phyloP scores from a whole-genome alignment of 148 eudicot genomes.

The Rheum nobile region DNA sequence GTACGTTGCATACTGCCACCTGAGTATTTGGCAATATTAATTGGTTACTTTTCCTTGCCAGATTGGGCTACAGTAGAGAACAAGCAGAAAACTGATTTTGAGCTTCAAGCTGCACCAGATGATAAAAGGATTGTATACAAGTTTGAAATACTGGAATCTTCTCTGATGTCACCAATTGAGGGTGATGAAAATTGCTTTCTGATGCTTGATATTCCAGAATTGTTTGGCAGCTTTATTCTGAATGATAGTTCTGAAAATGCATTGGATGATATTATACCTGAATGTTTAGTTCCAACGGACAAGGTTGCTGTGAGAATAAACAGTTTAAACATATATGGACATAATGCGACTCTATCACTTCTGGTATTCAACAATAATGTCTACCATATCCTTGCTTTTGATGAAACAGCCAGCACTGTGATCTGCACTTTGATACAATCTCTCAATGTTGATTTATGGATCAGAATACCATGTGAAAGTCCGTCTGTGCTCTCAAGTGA shows the following conservation, averaged over 20 bases:
- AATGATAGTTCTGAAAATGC: constrained; percentile 28
- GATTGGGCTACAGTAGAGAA: constrained; percentile 41
- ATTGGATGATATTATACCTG: constrained; percentile 32
- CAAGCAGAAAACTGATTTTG: constrained; percentile 8
- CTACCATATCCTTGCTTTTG: constrained; percentile 16
- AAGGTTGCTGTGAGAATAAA: constrained; percentile 34
- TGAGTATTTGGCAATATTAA: constrained; percentile 57
- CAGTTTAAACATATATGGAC: constrained; percentile 58
- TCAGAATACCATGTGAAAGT: constrained; percentile 48
- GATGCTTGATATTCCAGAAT: constrained; percentile 49
- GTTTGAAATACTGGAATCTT: constrained; percentile 64
- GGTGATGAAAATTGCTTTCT: constrained; percentile 31
- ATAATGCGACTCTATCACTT: constrained; percentile 44
- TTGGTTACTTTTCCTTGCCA: constrained; percentile 75
- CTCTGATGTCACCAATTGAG: constrained; percentile 48
- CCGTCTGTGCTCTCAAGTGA: constrained; percentile 15
- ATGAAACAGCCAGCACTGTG: constrained; percentile 14
- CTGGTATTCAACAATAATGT: constrained; percentile 22
- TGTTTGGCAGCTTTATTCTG: constrained; percentile 42
- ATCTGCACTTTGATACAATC: constrained; percentile 33
- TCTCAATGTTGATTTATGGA: constrained; percentile 60
- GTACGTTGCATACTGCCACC: constrained; percentile 73
- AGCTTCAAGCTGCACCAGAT: constrained; percentile 13
- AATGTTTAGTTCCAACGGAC: constrained; percentile 34
- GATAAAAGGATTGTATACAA: constrained; percentile 22